phyloP scores from a whole-genome alignment of 495 filamentous ascomycete genomes.

The Hypoxylon intermedium region DNA sequence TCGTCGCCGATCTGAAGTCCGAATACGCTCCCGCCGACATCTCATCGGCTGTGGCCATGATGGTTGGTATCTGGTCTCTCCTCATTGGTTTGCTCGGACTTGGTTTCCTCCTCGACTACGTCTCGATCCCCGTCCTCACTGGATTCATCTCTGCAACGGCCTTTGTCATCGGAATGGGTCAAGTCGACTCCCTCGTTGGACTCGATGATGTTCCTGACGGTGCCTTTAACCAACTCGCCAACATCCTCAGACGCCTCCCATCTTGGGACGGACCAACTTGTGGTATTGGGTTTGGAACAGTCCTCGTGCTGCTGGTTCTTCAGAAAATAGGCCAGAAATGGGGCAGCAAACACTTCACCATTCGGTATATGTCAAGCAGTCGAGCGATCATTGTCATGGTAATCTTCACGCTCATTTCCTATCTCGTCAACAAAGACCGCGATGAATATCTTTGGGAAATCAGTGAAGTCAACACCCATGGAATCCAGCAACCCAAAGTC shows the following conservation, averaged over 20 bases:
- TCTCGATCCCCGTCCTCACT: slow-evolving; percentile 57
- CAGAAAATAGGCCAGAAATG: slow-evolving; percentile 55
- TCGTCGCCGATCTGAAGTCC: slow-evolving; percentile 49
- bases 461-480: slow-evolving; percentile 52
- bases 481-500: slow-evolving; percentile 49
- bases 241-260: slow-evolving; percentile 52
- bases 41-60: slow-evolving; percentile 57
- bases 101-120: slow-evolving; percentile 60
- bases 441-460: slow-evolving; percentile 49
- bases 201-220: slow-evolving; percentile 48
- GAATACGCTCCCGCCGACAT: slow-evolving; percentile 53
- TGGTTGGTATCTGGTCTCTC: slow-evolving; percentile 59
- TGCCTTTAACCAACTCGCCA: slow-evolving; percentile 51
- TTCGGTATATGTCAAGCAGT: slow-evolving; percentile 54
- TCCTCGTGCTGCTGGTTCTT: slow-evolving; percentile 52
- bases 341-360: slow-evolving; percentile 52
- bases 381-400: slow-evolving; percentile 55
- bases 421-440: slow-evolving; percentile 54
- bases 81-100: slow-evolving; percentile 58
- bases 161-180: slow-evolving; percentile 57
- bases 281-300: slow-evolving; percentile 54
- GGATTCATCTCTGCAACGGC: slow-evolving; percentile 61
- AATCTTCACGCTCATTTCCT: slow-evolving; percentile 56
- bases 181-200: slow-evolving; percentile 55
- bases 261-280: slow-evolving; percentile 52